Conservation (phyloP, 306 rosid species). For the Cicer yamashitae region DNA sequence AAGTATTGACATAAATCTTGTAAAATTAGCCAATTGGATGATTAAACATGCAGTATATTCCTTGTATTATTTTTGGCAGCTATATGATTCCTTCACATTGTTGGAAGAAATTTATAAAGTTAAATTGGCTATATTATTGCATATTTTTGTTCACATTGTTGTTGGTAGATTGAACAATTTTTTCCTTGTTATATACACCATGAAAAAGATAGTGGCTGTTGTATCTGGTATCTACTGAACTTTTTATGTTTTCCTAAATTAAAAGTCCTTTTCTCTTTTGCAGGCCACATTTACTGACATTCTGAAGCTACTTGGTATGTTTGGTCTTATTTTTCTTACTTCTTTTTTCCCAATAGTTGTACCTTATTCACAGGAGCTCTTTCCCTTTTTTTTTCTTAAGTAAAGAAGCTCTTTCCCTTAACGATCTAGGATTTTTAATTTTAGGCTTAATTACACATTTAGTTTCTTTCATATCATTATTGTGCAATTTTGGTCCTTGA, state of each 20-base stretch:
- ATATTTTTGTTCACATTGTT: conserved; percentile 10
- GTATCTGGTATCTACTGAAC: not conserved
- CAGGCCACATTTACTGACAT: conserved; percentile 99
- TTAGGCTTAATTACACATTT: conserved; percentile 6
- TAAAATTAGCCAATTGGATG: conserved; percentile 2
- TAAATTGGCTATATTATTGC: conserved; percentile 8
- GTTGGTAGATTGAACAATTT: conserved; percentile 5
- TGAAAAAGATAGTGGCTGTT: conserved; percentile 6
- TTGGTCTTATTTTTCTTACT: not conserved
- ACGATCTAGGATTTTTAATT: conserved; percentile 13
- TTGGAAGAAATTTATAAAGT: conserved; percentile 18
- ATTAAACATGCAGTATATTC: conserved; percentile 22
- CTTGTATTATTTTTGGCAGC: conserved; percentile 8
- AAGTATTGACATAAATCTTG: conserved; percentile 31
- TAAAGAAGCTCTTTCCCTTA: not conserved
- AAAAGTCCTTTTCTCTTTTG: conserved; percentile 42
- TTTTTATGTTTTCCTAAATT: conserved; percentile 20
- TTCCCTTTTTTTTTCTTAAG: too few relatives aligned
- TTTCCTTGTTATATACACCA: conserved; percentile 19
- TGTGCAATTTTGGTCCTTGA: not conserved
- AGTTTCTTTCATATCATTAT: not conserved
- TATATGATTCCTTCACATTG: conserved; percentile 6
- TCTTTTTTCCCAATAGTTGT: not conserved
- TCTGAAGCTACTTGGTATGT: conserved; percentile 85
- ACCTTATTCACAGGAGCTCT: not conserved